Conservation (phyloP, 306 rosid species). For the Dryas octopetala region DNA sequence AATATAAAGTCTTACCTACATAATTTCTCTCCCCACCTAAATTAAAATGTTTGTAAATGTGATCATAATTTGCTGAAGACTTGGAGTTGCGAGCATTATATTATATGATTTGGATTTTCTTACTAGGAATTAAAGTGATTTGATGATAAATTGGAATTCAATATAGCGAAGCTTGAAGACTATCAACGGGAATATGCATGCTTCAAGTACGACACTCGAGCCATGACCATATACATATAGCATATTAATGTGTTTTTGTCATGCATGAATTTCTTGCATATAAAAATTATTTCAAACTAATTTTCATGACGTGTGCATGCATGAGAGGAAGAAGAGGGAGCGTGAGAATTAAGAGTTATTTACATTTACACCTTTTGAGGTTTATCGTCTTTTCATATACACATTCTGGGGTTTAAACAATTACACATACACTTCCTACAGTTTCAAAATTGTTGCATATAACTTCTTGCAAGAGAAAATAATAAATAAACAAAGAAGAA, state of each 20-base stretch:
- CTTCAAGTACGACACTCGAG: not conserved
- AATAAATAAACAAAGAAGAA: no score
- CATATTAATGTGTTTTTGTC: not conserved
- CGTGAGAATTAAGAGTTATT: not conserved
- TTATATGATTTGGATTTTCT: not conserved
- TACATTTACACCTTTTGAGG: no score
- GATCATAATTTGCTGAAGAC: no score
- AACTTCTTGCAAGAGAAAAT: no score
- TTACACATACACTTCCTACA: no score
- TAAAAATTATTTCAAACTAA: not conserved
- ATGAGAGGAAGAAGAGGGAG: not conserved
- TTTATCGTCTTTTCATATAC: no score
- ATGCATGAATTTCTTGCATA: not conserved
- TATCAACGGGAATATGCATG: slow-evolving; percentile 2
- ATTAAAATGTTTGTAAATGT: no score
- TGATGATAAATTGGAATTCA: not conserved
- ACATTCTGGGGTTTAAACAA: no score
- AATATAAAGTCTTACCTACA: no score
- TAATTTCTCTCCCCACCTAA: no score
- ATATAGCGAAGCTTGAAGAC: not conserved
- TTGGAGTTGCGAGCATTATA: not conserved
- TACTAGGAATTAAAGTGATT: slow-evolving; percentile 8
- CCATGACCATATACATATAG: not conserved
- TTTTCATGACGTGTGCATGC: not conserved
- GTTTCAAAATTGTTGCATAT: no score